Percentiles rank a stretch among this genome's conserved stretches.
Evolutionary conservation across 805 yeast genomes (phyloP).

Genomic region (Brettanomyces nanus): DNA sequence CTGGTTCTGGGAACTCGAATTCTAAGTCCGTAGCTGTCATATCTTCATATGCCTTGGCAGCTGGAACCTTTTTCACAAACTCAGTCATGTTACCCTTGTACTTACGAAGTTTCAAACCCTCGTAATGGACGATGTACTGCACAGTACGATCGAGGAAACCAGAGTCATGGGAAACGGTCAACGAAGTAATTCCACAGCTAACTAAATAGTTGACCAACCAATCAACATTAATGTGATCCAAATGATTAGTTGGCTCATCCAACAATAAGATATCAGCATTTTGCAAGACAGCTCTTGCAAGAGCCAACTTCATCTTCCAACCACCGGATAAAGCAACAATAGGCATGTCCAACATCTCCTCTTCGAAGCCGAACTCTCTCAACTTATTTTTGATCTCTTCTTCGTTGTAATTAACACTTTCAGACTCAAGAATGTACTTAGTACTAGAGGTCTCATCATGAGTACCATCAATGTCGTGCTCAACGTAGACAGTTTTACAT

Average conservation of each 20-base stretch:
- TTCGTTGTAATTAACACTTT: slow-evolving; percentile 57
- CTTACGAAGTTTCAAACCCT: slow-evolving; percentile 98
- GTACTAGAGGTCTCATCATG: slow-evolving; percentile 93
- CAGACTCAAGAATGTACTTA: slow-evolving; percentile 62
- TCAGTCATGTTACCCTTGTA: slow-evolving; percentile 99
- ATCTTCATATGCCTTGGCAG: slow-evolving; percentile 98
- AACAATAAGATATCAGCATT: slow-evolving; percentile 95
- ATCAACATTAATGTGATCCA: slow-evolving; percentile 99
- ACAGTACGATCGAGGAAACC: slow-evolving; percentile 97
- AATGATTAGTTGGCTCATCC: slow-evolving; percentile 99
- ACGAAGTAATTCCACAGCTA: slow-evolving; percentile 98
- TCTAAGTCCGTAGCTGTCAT: slow-evolving; percentile 96
- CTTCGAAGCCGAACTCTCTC: slow-evolving; percentile 86
- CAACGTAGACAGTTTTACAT: slow-evolving; percentile 98
- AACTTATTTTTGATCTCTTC: slow-evolving; percentile 70
- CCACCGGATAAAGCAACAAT: slow-evolving; percentile 98
- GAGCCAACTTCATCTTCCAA: slow-evolving; percentile 99
- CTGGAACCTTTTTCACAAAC: slow-evolving; percentile 97
- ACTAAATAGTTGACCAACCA: slow-evolving; percentile 99
- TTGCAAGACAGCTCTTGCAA: slow-evolving; percentile 98
- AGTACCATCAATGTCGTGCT: slow-evolving; percentile 98
- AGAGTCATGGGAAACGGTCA: slow-evolving; percentile 98
- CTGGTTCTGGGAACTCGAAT: slow-evolving; percentile 99
- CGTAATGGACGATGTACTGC: slow-evolving; percentile 99
- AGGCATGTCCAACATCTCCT: slow-evolving; percentile 89